phyloP scores from a whole-genome alignment of 2,329 filamentous ascomycete species.

The Mariannaea elegans region DNA sequence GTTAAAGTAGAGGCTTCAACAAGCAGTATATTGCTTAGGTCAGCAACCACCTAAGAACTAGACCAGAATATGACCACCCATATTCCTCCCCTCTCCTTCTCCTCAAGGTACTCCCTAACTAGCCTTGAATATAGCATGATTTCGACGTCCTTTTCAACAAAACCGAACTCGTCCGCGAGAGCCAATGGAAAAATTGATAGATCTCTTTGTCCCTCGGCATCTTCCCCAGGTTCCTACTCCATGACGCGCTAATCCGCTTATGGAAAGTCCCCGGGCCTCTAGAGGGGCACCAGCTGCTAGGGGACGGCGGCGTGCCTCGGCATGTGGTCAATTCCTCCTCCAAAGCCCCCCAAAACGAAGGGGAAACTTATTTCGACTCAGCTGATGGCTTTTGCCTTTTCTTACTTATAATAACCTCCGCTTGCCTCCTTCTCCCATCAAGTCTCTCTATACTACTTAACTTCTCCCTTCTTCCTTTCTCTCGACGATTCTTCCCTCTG shows the following conservation, averaged over 20 bases:
- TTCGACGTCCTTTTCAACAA: no score
- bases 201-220: conserved; percentile 36
- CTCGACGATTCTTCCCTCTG: not conserved
- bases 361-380: conserved; percentile 21
- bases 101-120: no score
- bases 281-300: conserved; percentile 3
- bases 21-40: no score
- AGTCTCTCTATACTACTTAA: not conserved
- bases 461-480: conserved; percentile 1
- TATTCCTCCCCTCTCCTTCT: not conserved
- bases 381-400: conserved; percentile 25
- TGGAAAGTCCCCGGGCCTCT: conserved; percentile 22
- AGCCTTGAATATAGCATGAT: no score
- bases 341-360: conserved; percentile 10
- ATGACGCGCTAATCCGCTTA: conserved; percentile 23
- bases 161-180: not conserved
- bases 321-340: conserved; percentile 29
- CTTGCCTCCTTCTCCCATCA: not conserved
- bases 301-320: conserved; percentile 35
- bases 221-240: conserved; percentile 38
- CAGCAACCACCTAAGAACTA: not conserved
- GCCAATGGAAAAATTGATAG: conserved; percentile 14
- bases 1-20: no score
- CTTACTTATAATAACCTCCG: conserved; percentile 31
- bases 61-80: not conserved